phyloP scores from a whole-genome alignment of 177 flowering plant genomes.

The Vitis hybrid region DNA sequence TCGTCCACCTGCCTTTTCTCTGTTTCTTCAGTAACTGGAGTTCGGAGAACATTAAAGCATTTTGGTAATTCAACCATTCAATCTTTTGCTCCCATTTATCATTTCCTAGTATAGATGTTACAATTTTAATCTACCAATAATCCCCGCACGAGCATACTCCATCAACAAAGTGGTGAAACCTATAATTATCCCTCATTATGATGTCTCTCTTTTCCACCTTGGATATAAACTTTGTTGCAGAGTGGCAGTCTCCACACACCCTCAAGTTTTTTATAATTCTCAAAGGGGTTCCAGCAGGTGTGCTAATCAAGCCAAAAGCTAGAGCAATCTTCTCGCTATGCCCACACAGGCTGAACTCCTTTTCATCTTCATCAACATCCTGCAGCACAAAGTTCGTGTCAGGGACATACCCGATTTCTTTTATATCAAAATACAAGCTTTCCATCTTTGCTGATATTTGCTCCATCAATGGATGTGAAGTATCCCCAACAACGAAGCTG shows the following conservation, averaged over 20 bases:
- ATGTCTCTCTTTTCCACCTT: constrained; percentile 28
- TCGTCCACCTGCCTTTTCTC: too few relatives aligned
- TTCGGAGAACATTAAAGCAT: too few relatives aligned
- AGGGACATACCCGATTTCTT: constrained; percentile 36
- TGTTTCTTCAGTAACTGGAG: too few relatives aligned
- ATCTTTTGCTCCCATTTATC: too few relatives aligned
- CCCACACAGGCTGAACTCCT: constrained; percentile 39
- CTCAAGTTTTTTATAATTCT: constrained; percentile 44
- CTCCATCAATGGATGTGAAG: constrained; percentile 28
- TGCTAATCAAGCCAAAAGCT: constrained; percentile 41
- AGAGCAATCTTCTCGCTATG: constrained; percentile 44
- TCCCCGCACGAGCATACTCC: constrained; percentile 15
- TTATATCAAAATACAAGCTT: constrained; percentile 30
- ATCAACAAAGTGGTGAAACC: constrained; percentile 40
- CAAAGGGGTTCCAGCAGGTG: constrained; percentile 25
- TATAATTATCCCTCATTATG: constrained; percentile 38
- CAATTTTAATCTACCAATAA: constrained; percentile 27
- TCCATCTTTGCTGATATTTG: constrained; percentile 25
- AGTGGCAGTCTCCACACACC: constrained; percentile 44
- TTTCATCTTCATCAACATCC: constrained; percentile 37
- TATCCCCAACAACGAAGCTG: constrained; percentile 38
- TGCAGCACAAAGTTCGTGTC: constrained; percentile 35
- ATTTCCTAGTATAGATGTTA: too few relatives aligned
- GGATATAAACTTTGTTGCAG: constrained; percentile 38
- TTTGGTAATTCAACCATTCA: too few relatives aligned